Base-by-base conservation (phyloP, 805 yeast genomes). In the Saccharomyces kudriavzevii region DNA sequence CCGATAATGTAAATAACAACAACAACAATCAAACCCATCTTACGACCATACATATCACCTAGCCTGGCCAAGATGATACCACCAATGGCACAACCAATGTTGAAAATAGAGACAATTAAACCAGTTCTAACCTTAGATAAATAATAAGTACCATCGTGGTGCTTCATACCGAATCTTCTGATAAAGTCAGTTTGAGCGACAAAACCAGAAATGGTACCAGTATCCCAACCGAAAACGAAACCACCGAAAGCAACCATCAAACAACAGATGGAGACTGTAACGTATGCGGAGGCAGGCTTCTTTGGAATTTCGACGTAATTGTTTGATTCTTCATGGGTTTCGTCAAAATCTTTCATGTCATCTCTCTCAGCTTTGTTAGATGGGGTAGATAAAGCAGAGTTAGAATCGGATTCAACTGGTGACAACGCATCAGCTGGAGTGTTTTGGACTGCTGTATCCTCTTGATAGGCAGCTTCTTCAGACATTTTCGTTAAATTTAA, bases 121-220 rank as follows among this genome's bases (percentile, higher is more conserved):
- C 85, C 85, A 14, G 76, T 75, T 72, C 85, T 75, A 20, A 76
- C 78, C 58, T 78, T 75, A 20, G 84, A 76, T 53, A 81, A 66
- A 60, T 74, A 73, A 61, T 70, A 65, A 3, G 62, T 70, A 55
- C 87, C 87, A 1, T 62, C 58, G 11, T 65, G 45, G 54, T 70
- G 58, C 4, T 60, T 22, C 59, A 75, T 73, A 66, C 89, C 89
- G 59, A 84, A 85, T 66, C 88, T 75, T 43, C 63, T 57, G 49
- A 69, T 63, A 71, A 77, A 84, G 62, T 84, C 86, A 20, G 78
- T 61, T 63, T 69, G 68, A 62, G 81, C 78, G 49, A 84, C 84
- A 62, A 85, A 83, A 59, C 89, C 89, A 30, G 87, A 80, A 70
- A 85, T 83, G 61, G 90, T 85, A 76, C 90, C 91, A 50, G 89